A percentile compares a stretch with the other conserved stretches of the same genome.
Evolutionary conservation across 106 monocot genomes (phyloP).

Genomic region (Dendrobium catenatum): DNA sequence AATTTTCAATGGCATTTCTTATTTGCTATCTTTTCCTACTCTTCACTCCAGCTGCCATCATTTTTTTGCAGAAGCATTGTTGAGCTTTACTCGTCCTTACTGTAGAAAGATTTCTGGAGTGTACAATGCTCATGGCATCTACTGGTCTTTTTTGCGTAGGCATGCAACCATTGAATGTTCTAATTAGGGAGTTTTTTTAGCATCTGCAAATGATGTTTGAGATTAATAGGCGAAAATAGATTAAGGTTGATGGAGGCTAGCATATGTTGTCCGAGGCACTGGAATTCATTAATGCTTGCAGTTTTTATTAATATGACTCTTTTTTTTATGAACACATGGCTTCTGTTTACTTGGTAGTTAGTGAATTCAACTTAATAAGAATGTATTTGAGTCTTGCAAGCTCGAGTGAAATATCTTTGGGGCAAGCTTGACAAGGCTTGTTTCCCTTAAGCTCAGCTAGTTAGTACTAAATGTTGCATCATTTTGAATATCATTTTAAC

Average conservation of each 20-base stretch:
- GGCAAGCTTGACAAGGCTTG: not conserved
- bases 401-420: not conserved
- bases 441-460: not conserved
- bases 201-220: too few species aligned
- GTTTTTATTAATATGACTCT: too few species aligned
- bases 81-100: not conserved
- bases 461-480: not conserved
- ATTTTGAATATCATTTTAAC: not conserved
- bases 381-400: not conserved
- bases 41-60: not conserved
- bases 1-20: not conserved
- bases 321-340: too few species aligned
- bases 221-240: too few species aligned
- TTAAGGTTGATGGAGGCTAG: too few species aligned
- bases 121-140: not conserved
- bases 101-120: not conserved
- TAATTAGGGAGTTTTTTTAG: too few species aligned
- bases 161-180: too few species aligned
- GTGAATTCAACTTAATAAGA: not conserved
- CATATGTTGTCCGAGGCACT: too few species aligned
- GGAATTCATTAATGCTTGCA: too few species aligned
- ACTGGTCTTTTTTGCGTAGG: too few species aligned
- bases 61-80: not conserved
- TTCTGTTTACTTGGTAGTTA: not conserved
- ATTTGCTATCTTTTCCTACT: not conserved